phyloP scores from a whole-genome alignment of 257 asterid genomes.

The Thymus mandschuricus region DNA sequence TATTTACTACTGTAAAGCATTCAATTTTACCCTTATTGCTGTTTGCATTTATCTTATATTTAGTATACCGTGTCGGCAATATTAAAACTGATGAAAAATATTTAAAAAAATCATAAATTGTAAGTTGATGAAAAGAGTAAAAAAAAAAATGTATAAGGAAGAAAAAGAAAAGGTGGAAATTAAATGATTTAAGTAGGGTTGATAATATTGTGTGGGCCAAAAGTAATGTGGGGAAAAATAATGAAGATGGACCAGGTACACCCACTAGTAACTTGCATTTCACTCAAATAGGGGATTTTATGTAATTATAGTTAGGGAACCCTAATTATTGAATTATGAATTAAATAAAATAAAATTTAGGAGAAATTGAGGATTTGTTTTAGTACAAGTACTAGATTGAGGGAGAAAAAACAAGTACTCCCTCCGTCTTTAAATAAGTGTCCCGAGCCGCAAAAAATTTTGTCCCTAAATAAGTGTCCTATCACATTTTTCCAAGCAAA shows the following conservation, averaged over 20 bases:
- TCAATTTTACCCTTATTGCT: not conserved
- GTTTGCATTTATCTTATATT: conserved; percentile 28
- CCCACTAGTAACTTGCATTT: conserved; percentile 36
- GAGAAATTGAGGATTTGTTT: not conserved
- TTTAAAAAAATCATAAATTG: not conserved
- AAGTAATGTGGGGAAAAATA: not conserved
- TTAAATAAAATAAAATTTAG: not conserved
- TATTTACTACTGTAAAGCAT: not conserved
- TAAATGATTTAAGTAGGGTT: not conserved
- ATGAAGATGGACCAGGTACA: conserved; percentile 21
- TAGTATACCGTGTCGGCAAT: not conserved
- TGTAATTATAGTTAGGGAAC: conserved; percentile 31
- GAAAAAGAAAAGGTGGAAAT: not conserved
- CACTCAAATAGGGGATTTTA: conserved; percentile 41
- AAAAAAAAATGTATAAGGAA: not conserved
- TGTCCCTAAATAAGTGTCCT: no score
- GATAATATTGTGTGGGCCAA: conserved; percentile 10
- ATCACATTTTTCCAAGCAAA: no score
- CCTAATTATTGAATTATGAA: conserved; percentile 31
- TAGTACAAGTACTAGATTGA: no score
- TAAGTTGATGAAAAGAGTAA: no score
- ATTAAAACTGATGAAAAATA: no score
- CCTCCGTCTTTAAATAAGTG: no score
- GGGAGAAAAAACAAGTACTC: no score
- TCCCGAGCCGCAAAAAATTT: no score